Evolutionary conservation across 2,329 filamentous ascomycete species (phyloP), one percentile per base, ranked within the genome.

Genomic region (Claviceps monticola): DNA sequence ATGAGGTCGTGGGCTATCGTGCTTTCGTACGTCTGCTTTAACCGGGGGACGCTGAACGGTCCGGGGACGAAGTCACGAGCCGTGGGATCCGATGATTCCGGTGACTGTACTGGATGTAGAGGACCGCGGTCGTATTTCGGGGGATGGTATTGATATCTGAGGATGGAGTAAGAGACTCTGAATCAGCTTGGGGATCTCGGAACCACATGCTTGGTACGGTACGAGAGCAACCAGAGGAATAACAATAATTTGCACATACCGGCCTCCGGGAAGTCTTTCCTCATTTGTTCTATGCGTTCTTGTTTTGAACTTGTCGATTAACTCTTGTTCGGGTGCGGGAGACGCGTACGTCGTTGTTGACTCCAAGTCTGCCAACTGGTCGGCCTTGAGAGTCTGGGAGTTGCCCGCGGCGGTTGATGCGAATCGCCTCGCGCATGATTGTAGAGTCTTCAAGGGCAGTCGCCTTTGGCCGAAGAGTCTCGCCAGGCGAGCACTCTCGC

Each of bases 61-160:
- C 93, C 93, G 0, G 93, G 90, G 26, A 86, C 75, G 67, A 93
- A 98, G 64, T 88, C 76, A 64, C 93, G 85, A 54, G 93, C 95
- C 29, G 84, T 79, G 1, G 90, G 90, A 62, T 96, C 87, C 56
- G 90, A 93, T 49, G 83, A 79, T 41, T 82, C 78, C n/a, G 88
- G 91, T 54, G 88, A 86, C 71, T 95, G 88, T 62, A 96, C 82
- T 49, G 93, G 93, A 66, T 97, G 90, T 23, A 97, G 76, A 57
- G 90, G 90, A 52, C 93, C 93, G 62, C 91, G 87, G 68, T 95
- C 83, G 77, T 90, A 98, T 72, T 91, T 93, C 56, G 93, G 93
- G 49, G 91, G 84, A 57, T 90, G 88, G 69, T 86, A 97, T 70
- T 95, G 87, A 72, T 97, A 98, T 76, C 91, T 95, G 56, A 16